These are phyloP conservation scores for Trichosporon sp. DNA, from an alignment of 1,284 basidiomycete species.

Conservation along the genomic window DNA sequence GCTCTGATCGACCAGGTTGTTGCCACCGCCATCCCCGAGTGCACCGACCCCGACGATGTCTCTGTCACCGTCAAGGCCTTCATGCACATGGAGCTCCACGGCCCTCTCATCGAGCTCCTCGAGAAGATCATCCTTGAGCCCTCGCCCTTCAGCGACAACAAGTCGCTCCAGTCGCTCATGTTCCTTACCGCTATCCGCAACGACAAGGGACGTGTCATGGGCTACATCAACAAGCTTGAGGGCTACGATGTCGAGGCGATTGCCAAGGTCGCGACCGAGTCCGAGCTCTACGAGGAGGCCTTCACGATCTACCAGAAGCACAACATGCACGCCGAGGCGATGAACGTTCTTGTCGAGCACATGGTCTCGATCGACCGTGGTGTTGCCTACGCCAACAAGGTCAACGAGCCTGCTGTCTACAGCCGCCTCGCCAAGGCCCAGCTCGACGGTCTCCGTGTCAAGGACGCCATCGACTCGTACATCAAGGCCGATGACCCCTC, in stretches of 20 bases:
- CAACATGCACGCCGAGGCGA: conserved; percentile 86
- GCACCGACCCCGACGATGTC: conserved; percentile 97
- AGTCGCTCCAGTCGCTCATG: conserved; percentile 88
- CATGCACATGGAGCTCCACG: conserved; percentile 92
- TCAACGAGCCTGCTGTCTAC: conserved; percentile 96
- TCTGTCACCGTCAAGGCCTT: conserved; percentile 99
- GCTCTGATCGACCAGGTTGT: conserved; percentile 94
- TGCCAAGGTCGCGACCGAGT: conserved; percentile 93
- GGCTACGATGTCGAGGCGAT: conserved; percentile 95
- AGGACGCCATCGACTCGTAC: conserved; percentile 98
- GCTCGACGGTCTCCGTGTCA: conserved; percentile 95
- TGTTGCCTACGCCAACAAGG: conserved; percentile 91
- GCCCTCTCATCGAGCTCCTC: conserved; percentile 93
- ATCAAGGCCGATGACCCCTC: conserved; percentile 96
- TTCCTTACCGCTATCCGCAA: conserved; percentile 94
- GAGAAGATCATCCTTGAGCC: conserved; percentile 99
- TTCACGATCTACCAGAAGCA: conserved; percentile 96
- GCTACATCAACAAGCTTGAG: conserved; percentile 95
- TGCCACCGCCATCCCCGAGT: conserved; percentile 92
- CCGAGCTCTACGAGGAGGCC: conserved; percentile 94
- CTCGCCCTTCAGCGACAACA: conserved; percentile 96
- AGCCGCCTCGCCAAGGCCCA: conserved; percentile 97
- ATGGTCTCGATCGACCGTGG: conserved; percentile 97
- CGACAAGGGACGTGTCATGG: conserved; percentile 97
- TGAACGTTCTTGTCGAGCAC: conserved; percentile 97